Conservation (phyloP, 345 rosid species). For the Corchorus olitorius region DNA sequence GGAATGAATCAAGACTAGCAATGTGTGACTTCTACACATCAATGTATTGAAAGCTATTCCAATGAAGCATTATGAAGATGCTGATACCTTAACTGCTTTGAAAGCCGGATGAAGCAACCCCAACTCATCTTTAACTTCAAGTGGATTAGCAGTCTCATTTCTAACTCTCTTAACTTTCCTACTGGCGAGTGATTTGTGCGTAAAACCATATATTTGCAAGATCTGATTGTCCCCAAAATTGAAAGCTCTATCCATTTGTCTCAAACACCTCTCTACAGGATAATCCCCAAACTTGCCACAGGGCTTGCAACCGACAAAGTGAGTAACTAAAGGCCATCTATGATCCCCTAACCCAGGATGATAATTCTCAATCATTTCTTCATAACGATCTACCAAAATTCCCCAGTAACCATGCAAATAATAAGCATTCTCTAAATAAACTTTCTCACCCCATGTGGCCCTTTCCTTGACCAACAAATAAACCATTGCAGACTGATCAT, state of each 20-base stretch:
- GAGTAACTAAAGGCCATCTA: slow-evolving; percentile 79
- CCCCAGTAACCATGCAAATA: slow-evolving; percentile 83
- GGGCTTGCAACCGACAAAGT: slow-evolving; percentile 82
- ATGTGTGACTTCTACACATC: background rate
- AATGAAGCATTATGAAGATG: slow-evolving; percentile 6
- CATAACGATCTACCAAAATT: slow-evolving; percentile 66
- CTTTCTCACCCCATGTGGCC: slow-evolving; percentile 64
- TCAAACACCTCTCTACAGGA: slow-evolving; percentile 64
- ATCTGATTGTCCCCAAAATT: slow-evolving; percentile 79
- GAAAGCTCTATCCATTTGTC: slow-evolving; percentile 78
- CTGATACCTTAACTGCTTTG: slow-evolving; percentile 45
- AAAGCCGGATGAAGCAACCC: slow-evolving; percentile 48
- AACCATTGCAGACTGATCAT: slow-evolving; percentile 79
- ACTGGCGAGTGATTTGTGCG: slow-evolving; percentile 52
- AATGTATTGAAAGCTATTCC: background rate
- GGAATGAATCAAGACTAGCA: background rate
- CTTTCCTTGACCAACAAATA: slow-evolving; percentile 62
- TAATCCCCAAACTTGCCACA: slow-evolving; percentile 74
- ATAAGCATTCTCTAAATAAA: slow-evolving; percentile 65
- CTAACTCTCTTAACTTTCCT: slow-evolving; percentile 53
- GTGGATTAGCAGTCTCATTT: slow-evolving; percentile 51
- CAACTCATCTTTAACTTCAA: slow-evolving; percentile 46
- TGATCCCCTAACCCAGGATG: slow-evolving; percentile 73
- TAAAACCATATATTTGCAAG: slow-evolving; percentile 72
- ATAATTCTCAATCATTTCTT: slow-evolving; percentile 69